These are phyloP conservation scores for Sporothrix euskadiensis DNA, from an alignment of 2,329 filamentous ascomycete species.

Conservation along the genomic window DNA sequence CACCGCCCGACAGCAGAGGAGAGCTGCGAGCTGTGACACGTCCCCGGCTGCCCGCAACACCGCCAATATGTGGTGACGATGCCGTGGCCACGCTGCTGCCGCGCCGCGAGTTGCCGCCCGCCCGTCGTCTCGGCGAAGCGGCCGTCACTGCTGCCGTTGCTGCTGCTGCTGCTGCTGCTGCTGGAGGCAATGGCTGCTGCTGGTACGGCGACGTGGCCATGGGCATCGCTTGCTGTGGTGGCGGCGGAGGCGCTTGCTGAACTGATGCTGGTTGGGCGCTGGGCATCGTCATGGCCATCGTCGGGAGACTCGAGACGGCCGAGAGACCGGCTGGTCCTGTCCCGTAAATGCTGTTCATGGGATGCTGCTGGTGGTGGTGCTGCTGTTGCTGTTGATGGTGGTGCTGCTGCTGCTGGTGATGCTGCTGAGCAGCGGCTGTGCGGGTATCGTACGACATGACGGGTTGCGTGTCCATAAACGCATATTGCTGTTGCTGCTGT, in stretches of 20 bases:
- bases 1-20: not conserved
- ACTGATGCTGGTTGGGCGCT: not conserved
- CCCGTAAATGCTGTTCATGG: not conserved
- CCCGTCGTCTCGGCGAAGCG: not conserved
- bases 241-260: not conserved
- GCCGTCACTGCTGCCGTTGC: slow-evolving; percentile 28
- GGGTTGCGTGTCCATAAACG: slow-evolving; percentile 48
- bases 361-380: slow-evolving; percentile 6
- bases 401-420: not conserved
- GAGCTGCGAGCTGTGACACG: not conserved
- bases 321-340: not conserved
- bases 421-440: slow-evolving; percentile 19
- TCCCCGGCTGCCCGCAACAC: not conserved
- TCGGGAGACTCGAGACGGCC: not conserved
- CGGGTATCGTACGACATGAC: slow-evolving; percentile 55
- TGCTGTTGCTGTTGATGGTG: slow-evolving; percentile 21
- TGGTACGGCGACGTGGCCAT: slow-evolving; percentile 18
- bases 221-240: not conserved
- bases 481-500: slow-evolving; percentile 42
- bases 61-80: not conserved
- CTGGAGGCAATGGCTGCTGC: not conserved
- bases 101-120: not conserved
- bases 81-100: slow-evolving; percentile 14
- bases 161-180: slow-evolving; percentile 32
- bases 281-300: not conserved